Evolutionary conservation across 2,329 filamentous ascomycete genomes (phyloP).

Genomic region (Colletotrichum sp.): DNA sequence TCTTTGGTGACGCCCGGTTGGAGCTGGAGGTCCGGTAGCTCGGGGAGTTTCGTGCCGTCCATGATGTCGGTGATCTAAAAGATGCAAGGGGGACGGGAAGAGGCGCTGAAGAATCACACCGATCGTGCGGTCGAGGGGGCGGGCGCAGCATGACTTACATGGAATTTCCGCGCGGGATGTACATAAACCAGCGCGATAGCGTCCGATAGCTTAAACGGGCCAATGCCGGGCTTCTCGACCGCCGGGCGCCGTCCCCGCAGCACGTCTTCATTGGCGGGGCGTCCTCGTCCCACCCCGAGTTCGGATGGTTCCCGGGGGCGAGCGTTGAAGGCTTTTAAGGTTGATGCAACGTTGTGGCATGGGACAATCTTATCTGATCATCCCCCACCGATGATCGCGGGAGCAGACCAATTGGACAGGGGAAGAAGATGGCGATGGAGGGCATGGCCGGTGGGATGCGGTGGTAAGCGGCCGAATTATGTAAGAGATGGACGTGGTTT

Average conservation of each 20-base stretch:
- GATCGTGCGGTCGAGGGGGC: neutral
- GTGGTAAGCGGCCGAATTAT: neutral
- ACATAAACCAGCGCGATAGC: neutral
- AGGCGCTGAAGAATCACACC: neutral
- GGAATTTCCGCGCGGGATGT: neutral
- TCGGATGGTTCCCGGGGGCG: neutral
- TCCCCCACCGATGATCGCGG: neutral
- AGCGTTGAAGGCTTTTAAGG: neutral
- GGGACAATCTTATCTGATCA: slow-evolving; percentile 6
- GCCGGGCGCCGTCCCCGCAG: neutral
- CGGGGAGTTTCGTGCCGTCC: neutral
- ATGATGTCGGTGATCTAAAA: neutral
- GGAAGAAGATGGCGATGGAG: neutral
- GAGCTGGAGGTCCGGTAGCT: neutral
- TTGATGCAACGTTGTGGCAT: neutral
- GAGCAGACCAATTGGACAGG: neutral
- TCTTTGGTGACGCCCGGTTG: neutral
- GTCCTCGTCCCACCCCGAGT: neutral
- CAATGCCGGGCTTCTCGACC: neutral
- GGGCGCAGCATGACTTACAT: neutral
- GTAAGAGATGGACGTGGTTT: neutral
- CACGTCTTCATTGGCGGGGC: neutral
- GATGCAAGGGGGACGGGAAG: neutral
- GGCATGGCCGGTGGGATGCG: neutral
- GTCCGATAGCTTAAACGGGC: neutral